A percentile compares a stretch with the other conserved stretches of the same genome.
phyloP scores from a whole-genome alignment of 1,284 basidiomycete genomes.

The Psilocybe mexicana region DNA sequence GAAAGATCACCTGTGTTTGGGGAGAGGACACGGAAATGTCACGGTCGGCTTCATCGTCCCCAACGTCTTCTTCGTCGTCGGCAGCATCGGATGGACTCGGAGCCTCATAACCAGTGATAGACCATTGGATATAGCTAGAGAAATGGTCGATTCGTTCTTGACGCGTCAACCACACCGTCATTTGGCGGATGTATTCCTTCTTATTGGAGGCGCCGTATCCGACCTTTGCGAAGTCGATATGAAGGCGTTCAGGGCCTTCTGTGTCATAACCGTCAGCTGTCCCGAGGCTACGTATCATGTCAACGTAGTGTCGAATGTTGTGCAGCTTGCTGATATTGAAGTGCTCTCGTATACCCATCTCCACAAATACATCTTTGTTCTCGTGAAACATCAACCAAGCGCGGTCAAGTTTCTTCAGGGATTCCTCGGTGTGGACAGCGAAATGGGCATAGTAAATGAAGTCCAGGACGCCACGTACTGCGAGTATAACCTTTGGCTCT shows the following conservation, averaged over 20 bases:
- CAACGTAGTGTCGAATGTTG: neutral
- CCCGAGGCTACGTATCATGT: slow-evolving; percentile 24
- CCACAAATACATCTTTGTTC: no score
- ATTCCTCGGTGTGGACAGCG: no score
- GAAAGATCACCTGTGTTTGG: neutral
- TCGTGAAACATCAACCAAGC: no score
- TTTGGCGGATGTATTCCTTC: slow-evolving; percentile 17
- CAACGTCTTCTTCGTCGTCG: neutral
- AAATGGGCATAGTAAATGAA: no score
- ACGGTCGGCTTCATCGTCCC: neutral
- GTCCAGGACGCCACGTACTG: no score
- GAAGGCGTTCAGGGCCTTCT: no score
- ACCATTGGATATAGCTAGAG: slow-evolving; percentile 14
- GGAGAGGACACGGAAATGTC: no score
- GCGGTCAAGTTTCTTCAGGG: no score
- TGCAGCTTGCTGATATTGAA: neutral
- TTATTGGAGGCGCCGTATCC: slow-evolving; percentile 15
- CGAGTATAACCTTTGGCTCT: no score
- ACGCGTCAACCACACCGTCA: slow-evolving; percentile 15
- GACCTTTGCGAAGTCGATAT: no score
- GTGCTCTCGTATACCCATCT: no score
- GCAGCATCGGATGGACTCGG: neutral
- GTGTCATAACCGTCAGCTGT: slow-evolving; percentile 18
- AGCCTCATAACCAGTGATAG: neutral
- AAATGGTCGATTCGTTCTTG: slow-evolving; percentile 11